Evolutionary conservation across 208 protist species (phyloP), one percentile per base, ranked within the genome.

Genomic region (Trypanosomatidae sp.): DNA sequence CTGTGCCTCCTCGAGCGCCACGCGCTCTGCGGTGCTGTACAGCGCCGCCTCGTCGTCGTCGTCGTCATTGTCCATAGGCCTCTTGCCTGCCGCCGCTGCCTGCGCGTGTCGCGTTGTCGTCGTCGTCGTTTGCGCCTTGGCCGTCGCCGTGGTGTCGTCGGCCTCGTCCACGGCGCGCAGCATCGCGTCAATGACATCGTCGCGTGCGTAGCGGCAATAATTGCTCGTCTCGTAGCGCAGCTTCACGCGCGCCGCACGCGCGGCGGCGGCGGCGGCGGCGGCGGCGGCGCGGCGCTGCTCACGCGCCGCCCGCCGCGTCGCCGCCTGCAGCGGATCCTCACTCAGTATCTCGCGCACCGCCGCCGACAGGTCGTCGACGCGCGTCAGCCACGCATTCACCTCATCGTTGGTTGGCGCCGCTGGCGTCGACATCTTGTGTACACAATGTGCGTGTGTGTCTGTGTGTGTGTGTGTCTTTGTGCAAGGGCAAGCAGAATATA

Each of bases 191-290:
- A 75, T 75, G 22, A 70, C 15, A 22, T 65, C 61, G 26, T 75
- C 66, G 24, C 54, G 56, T 23, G 60, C 66, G 53, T 59, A 75
- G 2, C 66, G 66, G 11, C 43, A 22, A 48, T 75, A 70, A 48
- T 66, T 57, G 13, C 53, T 45, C 8, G 66, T 48, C 16, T 75
- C 56, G 33, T 75, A 75, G 6, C 66, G 66, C 56, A 66, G 69
- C 33, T 66, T 55, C n/a, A 61, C 35, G 15, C 43, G 16, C 28
- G 2, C 4, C 1, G 52, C 32, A 18, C 56, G 51, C 15, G 56
- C 61, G 6, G 35, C 39, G 13, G 35, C 46, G 18, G 48, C 43
- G 1, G 28, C 30, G 2, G 25, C 35, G 33, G 43, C 45, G 3
- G 25, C 23, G 38, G 46, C 33, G 20, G 39, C 35, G 2, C 48